Conservation (phyloP, 371 early-diverging fungal genomes). For the Syncephalis fuscata region DNA sequence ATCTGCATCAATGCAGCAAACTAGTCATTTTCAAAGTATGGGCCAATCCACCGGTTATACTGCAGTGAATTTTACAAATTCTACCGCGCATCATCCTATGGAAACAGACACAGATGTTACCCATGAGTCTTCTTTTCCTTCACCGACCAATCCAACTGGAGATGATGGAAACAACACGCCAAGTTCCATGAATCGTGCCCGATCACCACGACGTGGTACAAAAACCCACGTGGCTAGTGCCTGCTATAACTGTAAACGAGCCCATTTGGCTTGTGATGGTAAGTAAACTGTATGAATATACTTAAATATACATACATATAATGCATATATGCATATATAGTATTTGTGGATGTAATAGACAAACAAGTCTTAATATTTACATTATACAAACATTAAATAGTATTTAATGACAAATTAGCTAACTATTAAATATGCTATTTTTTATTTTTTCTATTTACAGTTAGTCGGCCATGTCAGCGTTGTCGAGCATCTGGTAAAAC, state of each 20-base stretch:
- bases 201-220: background rate
- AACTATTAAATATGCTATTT: background rate
- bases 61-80: too few species aligned
- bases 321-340: too few species aligned
- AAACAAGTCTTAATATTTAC: background rate
- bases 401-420: background rate
- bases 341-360: too few species aligned
- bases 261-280: slow-evolving; percentile 50
- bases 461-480: slow-evolving; percentile 55
- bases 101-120: background rate
- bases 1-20: too few species aligned
- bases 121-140: background rate
- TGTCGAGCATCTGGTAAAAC: slow-evolving; percentile 52
- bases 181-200: background rate
- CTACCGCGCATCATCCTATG: too few species aligned
- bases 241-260: slow-evolving; percentile 45
- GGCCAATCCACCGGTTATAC: too few species aligned
- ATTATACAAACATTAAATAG: too few species aligned
- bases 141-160: background rate
- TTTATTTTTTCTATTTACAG: slow-evolving; percentile 11
- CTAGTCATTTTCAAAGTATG: too few species aligned
- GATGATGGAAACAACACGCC: background rate
- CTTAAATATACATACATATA: too few species aligned
- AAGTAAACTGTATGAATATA: background rate
- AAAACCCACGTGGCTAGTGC: slow-evolving; percentile 24